These are phyloP conservation scores for Fusarium subglutinans DNA, from an alignment of 2,329 filamentous ascomycete genomes.

Conservation along the genomic window DNA sequence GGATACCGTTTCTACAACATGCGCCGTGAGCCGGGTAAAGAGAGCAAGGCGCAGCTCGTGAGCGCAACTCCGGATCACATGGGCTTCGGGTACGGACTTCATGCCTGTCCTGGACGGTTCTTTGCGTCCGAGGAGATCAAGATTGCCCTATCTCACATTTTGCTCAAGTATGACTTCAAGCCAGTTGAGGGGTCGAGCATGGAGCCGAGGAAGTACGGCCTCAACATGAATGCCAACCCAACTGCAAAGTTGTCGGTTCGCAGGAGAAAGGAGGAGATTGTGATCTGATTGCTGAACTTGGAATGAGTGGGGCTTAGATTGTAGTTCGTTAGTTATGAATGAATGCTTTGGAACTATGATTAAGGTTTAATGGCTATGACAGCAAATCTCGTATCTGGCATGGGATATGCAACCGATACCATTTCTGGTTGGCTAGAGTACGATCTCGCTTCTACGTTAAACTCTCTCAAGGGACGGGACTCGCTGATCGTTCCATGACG, in stretches of 20 bases:
- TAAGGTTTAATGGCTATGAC: not conserved
- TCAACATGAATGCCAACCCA: not conserved
- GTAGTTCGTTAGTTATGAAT: too few relatives aligned
- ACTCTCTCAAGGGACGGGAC: rapidly evolving
- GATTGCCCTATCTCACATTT: not conserved
- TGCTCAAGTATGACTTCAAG: not conserved
- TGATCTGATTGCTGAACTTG: not conserved
- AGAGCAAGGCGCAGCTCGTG: not conserved
- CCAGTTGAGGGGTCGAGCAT: not conserved
- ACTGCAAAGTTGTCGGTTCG: not conserved
- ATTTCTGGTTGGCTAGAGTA: too few relatives aligned
- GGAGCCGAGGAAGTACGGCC: not conserved
- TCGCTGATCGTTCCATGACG: not conserved
- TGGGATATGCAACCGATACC: rapidly evolving
- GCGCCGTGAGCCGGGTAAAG: not conserved
- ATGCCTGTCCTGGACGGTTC: not conserved
- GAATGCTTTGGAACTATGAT: not conserved
- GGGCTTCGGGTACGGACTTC: not conserved
- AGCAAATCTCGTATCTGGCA: rapidly evolving
- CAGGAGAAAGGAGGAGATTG: not conserved
- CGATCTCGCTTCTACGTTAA: rapidly evolving
- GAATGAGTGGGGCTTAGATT: not conserved
- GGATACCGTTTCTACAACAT: not conserved
- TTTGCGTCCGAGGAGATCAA: not conserved
- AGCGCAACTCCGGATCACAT: not conserved